These are phyloP conservation scores for Quercus engelmannii DNA, from an alignment of 306 rosid species.

Conservation along the genomic window DNA sequence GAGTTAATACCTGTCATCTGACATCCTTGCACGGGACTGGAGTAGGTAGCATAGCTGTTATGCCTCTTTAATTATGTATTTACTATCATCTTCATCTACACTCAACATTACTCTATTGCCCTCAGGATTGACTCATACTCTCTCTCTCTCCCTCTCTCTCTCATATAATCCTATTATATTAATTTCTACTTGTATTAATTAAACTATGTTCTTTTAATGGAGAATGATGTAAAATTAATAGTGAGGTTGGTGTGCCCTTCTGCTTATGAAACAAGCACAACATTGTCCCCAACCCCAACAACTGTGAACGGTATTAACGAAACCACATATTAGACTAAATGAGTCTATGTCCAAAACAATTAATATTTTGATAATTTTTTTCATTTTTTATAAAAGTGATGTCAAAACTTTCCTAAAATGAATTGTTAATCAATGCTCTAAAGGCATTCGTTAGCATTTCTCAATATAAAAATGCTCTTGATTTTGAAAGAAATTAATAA, in stretches of 20 bases:
- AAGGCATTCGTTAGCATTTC: no score
- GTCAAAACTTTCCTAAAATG: no score
- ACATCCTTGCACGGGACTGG: neutral
- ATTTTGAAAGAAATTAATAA: no score
- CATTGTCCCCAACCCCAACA: neutral
- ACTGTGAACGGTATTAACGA: no score
- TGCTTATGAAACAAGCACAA: neutral
- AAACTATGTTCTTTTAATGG: neutral
- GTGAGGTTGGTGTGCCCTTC: neutral
- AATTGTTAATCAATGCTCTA: no score
- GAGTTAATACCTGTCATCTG: constrained; percentile 12
- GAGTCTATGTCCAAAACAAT: no score
- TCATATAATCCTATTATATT: neutral
- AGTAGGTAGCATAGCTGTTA: constrained; percentile 37
- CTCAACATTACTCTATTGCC: neutral
- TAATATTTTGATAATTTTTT: no score
- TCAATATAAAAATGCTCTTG: no score
- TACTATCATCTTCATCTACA: neutral
- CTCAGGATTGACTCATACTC: neutral
- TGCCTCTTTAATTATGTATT: constrained; percentile 6
- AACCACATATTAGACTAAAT: no score
- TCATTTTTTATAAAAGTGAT: no score
- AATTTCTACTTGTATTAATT: neutral
- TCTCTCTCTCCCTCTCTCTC: no score
- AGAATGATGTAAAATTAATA: neutral